Evolutionary conservation across 192 early-diverging fungal genomes (phyloP).

Genomic region (Dissophora globulifera): DNA sequence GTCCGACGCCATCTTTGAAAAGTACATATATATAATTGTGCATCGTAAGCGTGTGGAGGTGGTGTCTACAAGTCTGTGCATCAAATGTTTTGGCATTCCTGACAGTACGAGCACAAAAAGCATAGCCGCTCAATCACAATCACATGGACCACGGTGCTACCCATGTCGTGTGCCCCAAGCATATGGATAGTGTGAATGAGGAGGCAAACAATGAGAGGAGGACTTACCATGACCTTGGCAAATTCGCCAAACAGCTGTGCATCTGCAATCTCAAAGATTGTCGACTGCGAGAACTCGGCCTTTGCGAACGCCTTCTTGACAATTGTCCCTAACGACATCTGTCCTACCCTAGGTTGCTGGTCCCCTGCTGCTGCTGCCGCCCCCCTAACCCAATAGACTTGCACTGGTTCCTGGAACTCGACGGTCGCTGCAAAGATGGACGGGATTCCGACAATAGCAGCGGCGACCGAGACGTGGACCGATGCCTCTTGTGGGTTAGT

Average conservation of each 20-base stretch:
- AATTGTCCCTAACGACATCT: constrained; percentile 18
- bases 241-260: constrained; percentile 44
- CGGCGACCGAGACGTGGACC: constrained; percentile 38
- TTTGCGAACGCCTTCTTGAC: constrained; percentile 31
- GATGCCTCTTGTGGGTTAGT: constrained; percentile 31
- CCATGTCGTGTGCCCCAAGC: neutral
- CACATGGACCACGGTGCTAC: too few species aligned
- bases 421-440: constrained; percentile 61
- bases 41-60: neutral
- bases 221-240: constrained; percentile 46
- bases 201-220: too few species aligned
- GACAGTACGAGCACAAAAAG: too few species aligned
- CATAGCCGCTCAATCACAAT: too few species aligned
- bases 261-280: constrained; percentile 35
- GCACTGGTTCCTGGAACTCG: constrained; percentile 50
- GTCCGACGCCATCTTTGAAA: constrained; percentile 25
- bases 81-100: too few species aligned
- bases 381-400: constrained; percentile 48
- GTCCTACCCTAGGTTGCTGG: constrained; percentile 11
- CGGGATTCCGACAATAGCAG: constrained; percentile 49
- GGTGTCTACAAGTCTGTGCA: too few species aligned
- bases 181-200: neutral
- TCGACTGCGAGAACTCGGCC: constrained; percentile 24
- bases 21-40: neutral
- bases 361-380: too few species aligned